A percentile compares a stretch with the other conserved stretches of the same genome.
These are phyloP conservation scores for Solanum virginianum DNA, from an alignment of 257 asterid species.

Conservation along the genomic window DNA sequence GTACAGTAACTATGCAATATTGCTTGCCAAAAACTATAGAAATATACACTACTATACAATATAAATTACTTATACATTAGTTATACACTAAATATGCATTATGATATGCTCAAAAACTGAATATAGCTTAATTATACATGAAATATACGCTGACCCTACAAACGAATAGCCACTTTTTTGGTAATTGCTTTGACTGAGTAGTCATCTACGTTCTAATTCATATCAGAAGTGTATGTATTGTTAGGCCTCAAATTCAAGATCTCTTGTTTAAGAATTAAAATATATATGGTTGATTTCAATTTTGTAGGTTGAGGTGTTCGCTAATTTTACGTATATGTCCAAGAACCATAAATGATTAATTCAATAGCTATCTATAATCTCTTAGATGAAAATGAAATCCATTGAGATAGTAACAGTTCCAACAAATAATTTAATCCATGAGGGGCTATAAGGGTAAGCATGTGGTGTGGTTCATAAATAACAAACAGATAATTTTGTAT, in stretches of 20 bases:
- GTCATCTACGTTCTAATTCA: neutral
- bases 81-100: too few species aligned
- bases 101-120: too few species aligned
- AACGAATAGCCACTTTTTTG: too few species aligned
- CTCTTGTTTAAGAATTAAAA: neutral
- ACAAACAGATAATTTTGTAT: neutral
- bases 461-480: neutral
- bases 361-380: neutral
- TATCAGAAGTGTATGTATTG: neutral
- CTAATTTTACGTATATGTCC: neutral
- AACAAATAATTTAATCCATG: neutral
- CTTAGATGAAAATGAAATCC: neutral
- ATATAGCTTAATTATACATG: too few species aligned
- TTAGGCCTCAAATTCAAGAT: neutral
- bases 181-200: too few species aligned
- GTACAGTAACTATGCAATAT: too few species aligned
- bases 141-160: too few species aligned
- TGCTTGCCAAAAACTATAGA: too few species aligned
- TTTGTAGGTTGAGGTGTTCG: too few species aligned
- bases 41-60: too few species aligned
- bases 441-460: neutral
- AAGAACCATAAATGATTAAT: neutral
- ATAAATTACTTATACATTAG: too few species aligned
- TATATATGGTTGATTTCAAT: too few species aligned
- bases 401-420: neutral